phyloP scores from a whole-genome alignment of 169 alveolate genomes.

The Eimeria maxima region DNA sequence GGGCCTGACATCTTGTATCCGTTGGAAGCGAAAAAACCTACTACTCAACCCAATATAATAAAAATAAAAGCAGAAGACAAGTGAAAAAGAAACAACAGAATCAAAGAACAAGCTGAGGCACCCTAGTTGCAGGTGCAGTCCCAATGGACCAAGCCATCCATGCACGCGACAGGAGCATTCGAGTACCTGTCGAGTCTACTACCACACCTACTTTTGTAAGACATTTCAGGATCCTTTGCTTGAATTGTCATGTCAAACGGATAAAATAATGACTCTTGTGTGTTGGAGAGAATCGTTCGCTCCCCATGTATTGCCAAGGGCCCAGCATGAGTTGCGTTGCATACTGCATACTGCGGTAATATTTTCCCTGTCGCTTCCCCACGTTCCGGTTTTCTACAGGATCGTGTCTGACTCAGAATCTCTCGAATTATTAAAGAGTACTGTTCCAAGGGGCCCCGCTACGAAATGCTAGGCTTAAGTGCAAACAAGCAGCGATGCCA shows the following conservation, averaged over 20 bases:
- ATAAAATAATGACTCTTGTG: too few relatives aligned
- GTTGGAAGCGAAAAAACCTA: not conserved
- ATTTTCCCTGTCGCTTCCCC: too few relatives aligned
- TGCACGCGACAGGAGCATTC: not conserved
- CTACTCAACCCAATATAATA: not conserved
- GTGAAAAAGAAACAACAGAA: not conserved
- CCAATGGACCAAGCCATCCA: slow-evolving; percentile 21
- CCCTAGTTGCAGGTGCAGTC: not conserved
- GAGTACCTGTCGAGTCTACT: not conserved
- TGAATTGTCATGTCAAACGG: not conserved
- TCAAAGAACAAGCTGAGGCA: not conserved
- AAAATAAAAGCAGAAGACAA: not conserved
- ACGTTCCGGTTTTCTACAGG: too few relatives aligned
- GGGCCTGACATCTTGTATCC: slow-evolving; percentile 13
- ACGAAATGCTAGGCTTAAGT: not conserved
- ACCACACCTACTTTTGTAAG: not conserved
- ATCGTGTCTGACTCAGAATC: too few relatives aligned
- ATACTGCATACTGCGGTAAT: not conserved
- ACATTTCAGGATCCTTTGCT: not conserved
- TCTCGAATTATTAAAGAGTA: too few relatives aligned
- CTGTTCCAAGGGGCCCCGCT: not conserved
- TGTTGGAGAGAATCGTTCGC: too few relatives aligned
- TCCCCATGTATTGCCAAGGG: too few relatives aligned
- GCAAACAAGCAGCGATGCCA: not conserved
- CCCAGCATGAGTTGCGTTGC: too few relatives aligned